phyloP scores from a whole-genome alignment of 495 filamentous ascomycete species.

The Neurospora sp. region DNA sequence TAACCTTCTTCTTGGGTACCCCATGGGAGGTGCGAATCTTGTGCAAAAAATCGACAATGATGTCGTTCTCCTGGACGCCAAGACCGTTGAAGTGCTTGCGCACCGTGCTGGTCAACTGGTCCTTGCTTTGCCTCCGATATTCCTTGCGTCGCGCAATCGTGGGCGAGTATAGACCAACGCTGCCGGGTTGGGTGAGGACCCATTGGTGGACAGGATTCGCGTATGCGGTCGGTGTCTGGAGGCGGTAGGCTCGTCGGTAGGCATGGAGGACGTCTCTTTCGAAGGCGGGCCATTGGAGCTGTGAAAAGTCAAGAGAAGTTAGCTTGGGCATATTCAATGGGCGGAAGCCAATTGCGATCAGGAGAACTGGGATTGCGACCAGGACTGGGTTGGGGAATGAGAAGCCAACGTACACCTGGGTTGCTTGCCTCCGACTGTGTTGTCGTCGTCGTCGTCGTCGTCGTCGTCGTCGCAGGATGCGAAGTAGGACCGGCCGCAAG shows the following conservation, averaged over 20 bases:
- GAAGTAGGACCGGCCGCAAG: conserved; percentile 12
- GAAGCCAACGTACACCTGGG: conserved; percentile 19
- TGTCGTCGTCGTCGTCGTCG: conserved; percentile 5
- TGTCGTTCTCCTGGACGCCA: conserved; percentile 76
- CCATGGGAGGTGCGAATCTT: conserved; percentile 47
- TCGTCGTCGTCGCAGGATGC: conserved; percentile 7
- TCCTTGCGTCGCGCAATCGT: conserved; percentile 57
- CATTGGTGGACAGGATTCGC: conserved; percentile 60
- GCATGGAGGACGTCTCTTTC: conserved; percentile 62
- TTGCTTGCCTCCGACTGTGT: conserved; percentile 12
- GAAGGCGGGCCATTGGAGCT: conserved; percentile 73
- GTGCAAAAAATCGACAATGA: conserved; percentile 79
- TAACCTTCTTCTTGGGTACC: conserved; percentile 17
- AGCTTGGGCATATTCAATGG: conserved; percentile 4
- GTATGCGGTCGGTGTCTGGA: conserved; percentile 62
- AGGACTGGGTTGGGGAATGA: background rate
- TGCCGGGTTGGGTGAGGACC: conserved; percentile 55
- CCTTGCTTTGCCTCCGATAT: conserved; percentile 57
- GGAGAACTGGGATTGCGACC: background rate
- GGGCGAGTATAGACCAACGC: conserved; percentile 60
- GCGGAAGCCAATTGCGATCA: background rate
- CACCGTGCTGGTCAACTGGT: conserved; percentile 70
- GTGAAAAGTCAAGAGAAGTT: conserved; percentile 7
- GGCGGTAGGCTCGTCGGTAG: conserved; percentile 69
- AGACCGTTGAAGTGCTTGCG: conserved; percentile 85